These are phyloP conservation scores for Melampsora americana DNA, from an alignment of 1,284 basidiomycete species.

Conservation along the genomic window DNA sequence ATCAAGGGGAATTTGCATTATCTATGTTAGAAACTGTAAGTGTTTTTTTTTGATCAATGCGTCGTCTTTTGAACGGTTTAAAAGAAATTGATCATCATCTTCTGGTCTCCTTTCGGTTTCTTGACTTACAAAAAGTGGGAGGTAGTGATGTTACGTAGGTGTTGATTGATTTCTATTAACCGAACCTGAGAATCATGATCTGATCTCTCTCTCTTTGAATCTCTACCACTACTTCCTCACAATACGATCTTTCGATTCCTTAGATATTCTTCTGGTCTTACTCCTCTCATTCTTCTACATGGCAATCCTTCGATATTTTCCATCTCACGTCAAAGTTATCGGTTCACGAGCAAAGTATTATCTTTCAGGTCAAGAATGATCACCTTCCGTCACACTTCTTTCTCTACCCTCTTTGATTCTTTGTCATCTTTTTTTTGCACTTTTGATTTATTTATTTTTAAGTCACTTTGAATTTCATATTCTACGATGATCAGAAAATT, in stretches of 20 bases:
- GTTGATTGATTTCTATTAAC: not conserved
- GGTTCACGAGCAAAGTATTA: constrained; percentile 36
- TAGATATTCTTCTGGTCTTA: constrained; percentile 28
- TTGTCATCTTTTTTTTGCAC: no score
- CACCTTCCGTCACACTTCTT: not conserved
- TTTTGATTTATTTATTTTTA: no score
- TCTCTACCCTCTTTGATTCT: no score
- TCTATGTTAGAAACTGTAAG: constrained; percentile 44
- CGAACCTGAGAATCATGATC: not conserved
- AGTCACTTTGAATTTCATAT: no score
- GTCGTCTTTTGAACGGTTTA: not conserved
- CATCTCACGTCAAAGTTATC: constrained; percentile 39
- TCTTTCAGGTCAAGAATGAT: constrained; percentile 34
- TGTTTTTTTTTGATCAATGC: not conserved
- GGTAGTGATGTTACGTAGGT: constrained; percentile 35
- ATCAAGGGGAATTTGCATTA: constrained; percentile 42
- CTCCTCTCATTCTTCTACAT: constrained; percentile 36
- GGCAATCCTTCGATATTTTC: constrained; percentile 40
- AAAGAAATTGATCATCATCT: not conserved
- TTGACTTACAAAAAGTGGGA: constrained; percentile 32
- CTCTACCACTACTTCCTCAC: not conserved
- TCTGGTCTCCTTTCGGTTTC: not conserved
- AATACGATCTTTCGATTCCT: not conserved
- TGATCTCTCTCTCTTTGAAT: not conserved
- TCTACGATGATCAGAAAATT: no score